phyloP scores from a whole-genome alignment of 805 yeast genomes.

The Wickerhamiella azyma region DNA sequence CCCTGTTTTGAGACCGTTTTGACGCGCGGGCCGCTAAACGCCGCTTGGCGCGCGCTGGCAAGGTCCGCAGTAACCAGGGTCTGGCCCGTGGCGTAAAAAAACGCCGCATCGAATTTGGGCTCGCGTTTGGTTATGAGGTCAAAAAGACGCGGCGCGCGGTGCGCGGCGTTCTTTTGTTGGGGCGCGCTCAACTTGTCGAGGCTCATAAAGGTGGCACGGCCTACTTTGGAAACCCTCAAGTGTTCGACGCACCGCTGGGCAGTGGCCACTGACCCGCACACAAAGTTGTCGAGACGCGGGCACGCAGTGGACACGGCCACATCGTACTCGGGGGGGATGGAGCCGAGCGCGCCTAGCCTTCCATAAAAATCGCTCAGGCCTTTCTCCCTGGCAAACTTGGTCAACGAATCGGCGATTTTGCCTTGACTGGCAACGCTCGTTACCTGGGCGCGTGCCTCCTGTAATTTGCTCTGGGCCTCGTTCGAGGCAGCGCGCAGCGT shows the following conservation, averaged over 20 bases:
- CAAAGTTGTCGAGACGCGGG: constrained; percentile 81
- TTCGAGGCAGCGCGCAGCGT: not conserved
- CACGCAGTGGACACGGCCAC: constrained; percentile 92
- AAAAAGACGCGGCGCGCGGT: constrained; percentile 66
- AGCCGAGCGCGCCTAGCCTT: constrained; percentile 83
- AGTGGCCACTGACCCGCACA: constrained; percentile 64
- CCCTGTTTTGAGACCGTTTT: constrained; percentile 92
- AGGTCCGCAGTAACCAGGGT: constrained; percentile 75
- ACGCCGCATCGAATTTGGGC: constrained; percentile 66
- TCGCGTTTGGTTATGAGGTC: constrained; percentile 65
- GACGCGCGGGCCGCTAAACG: constrained; percentile 67
- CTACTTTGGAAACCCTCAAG: constrained; percentile 66
- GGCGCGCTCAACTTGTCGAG: constrained; percentile 42
- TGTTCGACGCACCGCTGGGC: constrained; percentile 73
- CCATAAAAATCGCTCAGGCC: constrained; percentile 79
- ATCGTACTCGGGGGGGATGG: constrained; percentile 77
- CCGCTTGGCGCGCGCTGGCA: constrained; percentile 72
- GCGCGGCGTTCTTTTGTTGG: constrained; percentile 29
- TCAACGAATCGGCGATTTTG: constrained; percentile 55
- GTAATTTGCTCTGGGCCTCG: constrained; percentile 39
- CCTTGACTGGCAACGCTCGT: constrained; percentile 51
- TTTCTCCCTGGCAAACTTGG: constrained; percentile 64
- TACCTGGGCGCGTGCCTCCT: constrained; percentile 43
- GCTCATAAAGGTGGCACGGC: constrained; percentile 79
- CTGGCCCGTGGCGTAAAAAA: constrained; percentile 72